These are phyloP conservation scores for Trichoderma pleuroti DNA, from an alignment of 2,329 filamentous ascomycete genomes.

Conservation along the genomic window DNA sequence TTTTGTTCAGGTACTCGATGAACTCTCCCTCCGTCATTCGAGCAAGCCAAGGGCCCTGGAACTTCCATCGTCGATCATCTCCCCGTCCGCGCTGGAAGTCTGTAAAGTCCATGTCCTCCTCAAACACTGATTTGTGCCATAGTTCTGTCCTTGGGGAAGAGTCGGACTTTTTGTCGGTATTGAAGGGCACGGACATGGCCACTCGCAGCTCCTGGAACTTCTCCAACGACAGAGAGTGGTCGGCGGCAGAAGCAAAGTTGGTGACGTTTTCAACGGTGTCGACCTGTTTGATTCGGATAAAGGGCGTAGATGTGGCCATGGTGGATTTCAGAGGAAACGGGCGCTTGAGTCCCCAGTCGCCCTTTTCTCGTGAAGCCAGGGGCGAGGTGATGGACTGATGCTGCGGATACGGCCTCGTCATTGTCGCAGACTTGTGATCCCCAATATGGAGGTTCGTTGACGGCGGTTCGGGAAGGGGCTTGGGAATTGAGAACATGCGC, in stretches of 20 bases:
- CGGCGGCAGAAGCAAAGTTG: constrained; percentile 78
- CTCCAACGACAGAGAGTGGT: constrained; percentile 73
- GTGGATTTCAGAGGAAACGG: constrained; percentile 75
- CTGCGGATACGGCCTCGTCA: constrained; percentile 73
- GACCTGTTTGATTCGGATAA: constrained; percentile 71
- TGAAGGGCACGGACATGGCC: constrained; percentile 57
- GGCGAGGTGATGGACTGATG: constrained; percentile 80
- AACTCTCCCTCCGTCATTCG: constrained; percentile 61
- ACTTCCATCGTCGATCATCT: constrained; percentile 60
- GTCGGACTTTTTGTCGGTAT: constrained; percentile 20
- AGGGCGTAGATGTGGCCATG: constrained; percentile 66
- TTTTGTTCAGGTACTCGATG: constrained; percentile 50
- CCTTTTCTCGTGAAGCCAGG: constrained; percentile 64
- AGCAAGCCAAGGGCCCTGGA: constrained; percentile 63
- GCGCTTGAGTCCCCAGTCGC: constrained; percentile 92
- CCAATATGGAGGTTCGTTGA: constrained; percentile 40
- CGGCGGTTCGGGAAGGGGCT: constrained; percentile 64
- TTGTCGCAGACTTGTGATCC: constrained; percentile 37
- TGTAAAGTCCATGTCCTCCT: constrained; percentile 55
- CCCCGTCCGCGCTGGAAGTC: constrained; percentile 35
- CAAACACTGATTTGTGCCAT: constrained; percentile 54
- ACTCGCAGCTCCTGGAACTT: constrained; percentile 85
- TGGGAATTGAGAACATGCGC: constrained; percentile 83
- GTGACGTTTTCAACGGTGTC: constrained; percentile 87
- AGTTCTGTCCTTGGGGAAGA: constrained; percentile 22